These are phyloP conservation scores for Pseudozyma thailandica DNA, from an alignment of 1,284 basidiomycete species.

Conservation along the genomic window DNA sequence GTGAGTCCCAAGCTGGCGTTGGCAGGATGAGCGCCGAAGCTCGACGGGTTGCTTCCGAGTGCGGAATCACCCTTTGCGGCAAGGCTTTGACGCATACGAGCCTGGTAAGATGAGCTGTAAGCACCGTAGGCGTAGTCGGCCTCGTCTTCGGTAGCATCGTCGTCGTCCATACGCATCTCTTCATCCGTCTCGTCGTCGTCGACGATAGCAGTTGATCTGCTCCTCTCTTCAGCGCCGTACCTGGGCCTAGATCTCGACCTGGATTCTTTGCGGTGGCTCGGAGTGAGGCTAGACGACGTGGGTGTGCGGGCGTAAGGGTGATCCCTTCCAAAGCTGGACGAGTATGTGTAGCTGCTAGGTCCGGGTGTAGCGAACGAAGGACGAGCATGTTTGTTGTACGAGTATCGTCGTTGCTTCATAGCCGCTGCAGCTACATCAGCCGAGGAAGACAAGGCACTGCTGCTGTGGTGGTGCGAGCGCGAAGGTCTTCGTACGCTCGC, in stretches of 20 bases:
- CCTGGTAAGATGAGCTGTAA: slow-evolving; percentile 39
- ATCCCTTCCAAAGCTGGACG: slow-evolving; percentile 45
- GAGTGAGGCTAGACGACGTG: slow-evolving; percentile 29
- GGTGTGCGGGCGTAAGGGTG: slow-evolving; percentile 54
- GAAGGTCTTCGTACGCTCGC: slow-evolving; percentile 28
- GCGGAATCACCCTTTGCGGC: slow-evolving; percentile 24
- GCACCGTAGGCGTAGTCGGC: slow-evolving; percentile 37
- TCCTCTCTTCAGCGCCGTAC: slow-evolving; percentile 19
- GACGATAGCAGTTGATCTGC: slow-evolving; percentile 12
- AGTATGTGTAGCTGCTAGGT: slow-evolving; percentile 50
- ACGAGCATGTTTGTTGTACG: slow-evolving; percentile 43
- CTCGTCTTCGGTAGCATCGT: slow-evolving; percentile 62
- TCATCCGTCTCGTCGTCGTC: slow-evolving; percentile 67
- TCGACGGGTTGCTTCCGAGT: slow-evolving; percentile 35
- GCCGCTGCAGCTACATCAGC: slow-evolving; percentile 49
- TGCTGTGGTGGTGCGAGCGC: slow-evolving; percentile 36
- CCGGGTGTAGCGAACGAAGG: slow-evolving; percentile 35
- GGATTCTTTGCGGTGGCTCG: slow-evolving; percentile 32
- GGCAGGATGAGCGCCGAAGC: slow-evolving; percentile 35
- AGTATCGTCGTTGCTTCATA: slow-evolving; percentile 51
- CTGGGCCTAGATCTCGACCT: slow-evolving; percentile 34
- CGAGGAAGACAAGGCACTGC: slow-evolving; percentile 32
- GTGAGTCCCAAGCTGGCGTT: slow-evolving; percentile 48
- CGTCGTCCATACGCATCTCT: slow-evolving; percentile 60
- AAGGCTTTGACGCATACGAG: slow-evolving; percentile 23